Evolutionary conservation across 2,329 filamentous ascomycete genomes (phyloP).

Genomic region (Aspergillus fructus): DNA sequence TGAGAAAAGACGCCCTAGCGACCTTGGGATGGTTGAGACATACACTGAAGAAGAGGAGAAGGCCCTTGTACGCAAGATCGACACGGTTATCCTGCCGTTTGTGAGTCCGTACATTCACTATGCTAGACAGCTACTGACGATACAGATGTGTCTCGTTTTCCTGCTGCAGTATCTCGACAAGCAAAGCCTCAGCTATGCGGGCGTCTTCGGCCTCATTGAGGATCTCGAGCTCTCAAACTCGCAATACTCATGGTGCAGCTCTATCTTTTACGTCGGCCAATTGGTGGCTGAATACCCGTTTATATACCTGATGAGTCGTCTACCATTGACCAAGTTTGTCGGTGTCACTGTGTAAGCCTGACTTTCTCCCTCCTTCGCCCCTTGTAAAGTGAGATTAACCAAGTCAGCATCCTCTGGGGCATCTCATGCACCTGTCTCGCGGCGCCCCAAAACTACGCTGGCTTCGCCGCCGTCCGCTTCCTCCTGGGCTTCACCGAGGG

Average conservation of each 20-base stretch:
- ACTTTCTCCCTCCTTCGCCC: neutral
- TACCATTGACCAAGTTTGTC: constrained; percentile 53
- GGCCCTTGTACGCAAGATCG: neutral
- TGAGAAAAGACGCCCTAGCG: neutral
- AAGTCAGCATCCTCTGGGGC: neutral
- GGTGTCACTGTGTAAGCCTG: constrained; percentile 32
- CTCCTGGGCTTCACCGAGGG: constrained; percentile 44
- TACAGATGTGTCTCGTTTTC: constrained; percentile 43
- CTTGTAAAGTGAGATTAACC: neutral
- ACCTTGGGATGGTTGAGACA: neutral
- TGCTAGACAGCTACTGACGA: neutral
- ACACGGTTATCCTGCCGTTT: constrained; percentile 1
- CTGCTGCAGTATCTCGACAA: constrained; percentile 46
- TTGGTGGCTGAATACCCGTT: constrained; percentile 51
- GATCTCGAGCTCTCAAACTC: constrained; percentile 47
- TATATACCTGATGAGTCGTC: constrained; percentile 52
- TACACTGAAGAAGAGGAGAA: neutral
- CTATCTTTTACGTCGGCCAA: constrained; percentile 40
- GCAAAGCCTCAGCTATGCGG: constrained; percentile 52
- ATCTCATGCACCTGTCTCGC: constrained; percentile 1
- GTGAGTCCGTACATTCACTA: neutral
- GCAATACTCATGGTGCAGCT: constrained; percentile 52
- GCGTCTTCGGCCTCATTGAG: constrained; percentile 42
- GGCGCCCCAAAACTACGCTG: constrained; percentile 1
- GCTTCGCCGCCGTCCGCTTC: constrained; percentile 28